Percentiles rank a stretch among this genome's conserved stretches.
These are phyloP conservation scores for Pseudogymnoascus sp. DNA, from an alignment of 2,329 filamentous ascomycete genomes.

Conservation along the genomic window DNA sequence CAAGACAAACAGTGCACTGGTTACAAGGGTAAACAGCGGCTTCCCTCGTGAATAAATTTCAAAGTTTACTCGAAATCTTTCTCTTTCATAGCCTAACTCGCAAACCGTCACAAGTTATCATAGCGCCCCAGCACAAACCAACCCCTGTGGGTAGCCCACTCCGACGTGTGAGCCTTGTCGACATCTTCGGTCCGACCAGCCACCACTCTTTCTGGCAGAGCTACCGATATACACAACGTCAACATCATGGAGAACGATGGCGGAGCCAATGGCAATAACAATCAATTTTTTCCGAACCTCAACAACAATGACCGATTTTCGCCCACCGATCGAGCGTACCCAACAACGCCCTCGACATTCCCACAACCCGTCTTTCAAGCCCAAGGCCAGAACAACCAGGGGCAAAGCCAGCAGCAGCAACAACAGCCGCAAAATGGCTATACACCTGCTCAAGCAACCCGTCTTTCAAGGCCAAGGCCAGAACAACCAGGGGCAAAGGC, in stretches of 20 bases:
- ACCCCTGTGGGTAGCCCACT: background rate
- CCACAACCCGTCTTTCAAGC: too few relatives aligned
- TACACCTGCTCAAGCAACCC: too few relatives aligned
- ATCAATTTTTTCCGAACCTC: slow-evolving; percentile 59
- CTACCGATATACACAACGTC: background rate
- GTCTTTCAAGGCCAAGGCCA: slow-evolving; percentile 44
- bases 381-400: too few relatives aligned
- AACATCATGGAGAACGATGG: slow-evolving; percentile 3
- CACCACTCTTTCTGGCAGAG: slow-evolving; percentile 1
- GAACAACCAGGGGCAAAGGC: slow-evolving; percentile 33
- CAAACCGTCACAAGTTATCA: background rate
- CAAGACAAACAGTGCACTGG: slow-evolving; percentile 2
- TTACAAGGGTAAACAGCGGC: slow-evolving; percentile 3
- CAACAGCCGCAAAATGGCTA: too few relatives aligned
- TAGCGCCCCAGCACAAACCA: background rate
- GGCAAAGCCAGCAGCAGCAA: too few relatives aligned
- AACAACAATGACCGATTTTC: slow-evolving; percentile 57
- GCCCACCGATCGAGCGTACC: slow-evolving; percentile 57
- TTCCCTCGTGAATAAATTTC: background rate
- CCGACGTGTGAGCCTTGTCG: background rate
- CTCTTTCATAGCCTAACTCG: too few relatives aligned
- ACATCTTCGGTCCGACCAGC: background rate
- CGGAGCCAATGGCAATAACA: slow-evolving; percentile 29
- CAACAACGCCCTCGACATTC: slow-evolving; percentile 90
- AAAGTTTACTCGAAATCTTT: background rate